Base-by-base conservation (phyloP, 1,284 basidiomycete genomes). In the Malassezia nana region DNA sequence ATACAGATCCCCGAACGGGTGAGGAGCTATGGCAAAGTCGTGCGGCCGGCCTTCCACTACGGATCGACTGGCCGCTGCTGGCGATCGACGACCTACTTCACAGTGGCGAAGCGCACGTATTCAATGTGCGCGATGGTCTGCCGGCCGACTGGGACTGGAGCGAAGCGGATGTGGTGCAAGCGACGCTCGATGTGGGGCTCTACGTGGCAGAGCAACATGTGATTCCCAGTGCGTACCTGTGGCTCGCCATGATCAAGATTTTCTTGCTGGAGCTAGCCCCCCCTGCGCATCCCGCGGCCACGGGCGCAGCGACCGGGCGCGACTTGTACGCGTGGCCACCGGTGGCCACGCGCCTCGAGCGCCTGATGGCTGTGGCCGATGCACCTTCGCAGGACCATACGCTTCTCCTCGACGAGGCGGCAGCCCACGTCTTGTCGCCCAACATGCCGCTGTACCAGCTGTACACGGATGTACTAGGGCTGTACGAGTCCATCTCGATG, bases 401-500 rank as follows among this genome's bases (percentile, higher is more conserved):
- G 66, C 78, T 42, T 64, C 76, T 28, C 35, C 59, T 58, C 30
- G 58, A 61, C 9, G 26, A 10, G 3, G 59, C 50, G 59, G 59
- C 61, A 16, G 25, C 50, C 3, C 42, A 39, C 10, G 56, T 58
- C 9, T 50, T 57, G 16, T 58, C 58, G 52, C 59, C 46, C 48
- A 26, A 44, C 57, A 63, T 40, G 74, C 75, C 74, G 58, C 95
- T 94, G 78, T 95, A 84, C 77, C 89, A 94, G 71, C 87, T 87
- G 70, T 98, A 91, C 77, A 87, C 86, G 25, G 90, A 95, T 74
- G 84, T 95, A 62, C 78, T 94, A 46, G 84, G 81, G 0, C 77
- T 96, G 7, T 96, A 90, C 76, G 87, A 90, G 64, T 81, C 87
- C 1, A 83, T 91, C 58, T 96, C 91, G 2, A 91, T 92, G 74